These are phyloP conservation scores for Beauveria sp. DNA, from an alignment of 2,329 filamentous ascomycete species.

Conservation along the genomic window DNA sequence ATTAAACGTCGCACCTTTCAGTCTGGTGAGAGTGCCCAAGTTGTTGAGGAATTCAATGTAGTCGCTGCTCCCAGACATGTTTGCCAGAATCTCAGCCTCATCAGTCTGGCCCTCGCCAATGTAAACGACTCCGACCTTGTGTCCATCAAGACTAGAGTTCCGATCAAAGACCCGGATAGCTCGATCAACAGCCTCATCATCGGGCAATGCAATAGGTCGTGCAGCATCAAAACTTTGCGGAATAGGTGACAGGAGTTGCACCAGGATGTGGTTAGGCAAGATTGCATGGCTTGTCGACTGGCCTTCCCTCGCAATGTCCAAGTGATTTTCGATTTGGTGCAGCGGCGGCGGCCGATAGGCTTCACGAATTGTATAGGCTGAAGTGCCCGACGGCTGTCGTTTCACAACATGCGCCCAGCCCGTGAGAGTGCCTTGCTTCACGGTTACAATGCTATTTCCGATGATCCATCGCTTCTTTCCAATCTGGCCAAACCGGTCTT, in stretches of 20 bases:
- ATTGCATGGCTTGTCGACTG: constrained; percentile 51
- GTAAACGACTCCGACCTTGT: constrained; percentile 93
- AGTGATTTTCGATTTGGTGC: constrained; percentile 43
- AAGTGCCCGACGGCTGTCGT: constrained; percentile 62
- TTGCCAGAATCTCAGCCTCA: constrained; percentile 79
- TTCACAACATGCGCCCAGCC: constrained; percentile 66
- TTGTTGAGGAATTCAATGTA: constrained; percentile 80
- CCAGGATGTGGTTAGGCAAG: constrained; percentile 65
- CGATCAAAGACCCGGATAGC: constrained; percentile 78
- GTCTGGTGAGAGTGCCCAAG: constrained; percentile 70
- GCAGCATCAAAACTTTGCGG: constrained; percentile 50
- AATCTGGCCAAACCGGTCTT: constrained; percentile 57
- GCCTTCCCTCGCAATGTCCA: constrained; percentile 41
- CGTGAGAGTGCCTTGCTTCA: constrained; percentile 60
- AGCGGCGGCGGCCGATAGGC: constrained; percentile 50
- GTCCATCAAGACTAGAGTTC: constrained; percentile 83
- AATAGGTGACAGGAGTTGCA: constrained; percentile 59
- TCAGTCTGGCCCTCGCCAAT: constrained; percentile 78
- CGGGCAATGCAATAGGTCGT: constrained; percentile 69
- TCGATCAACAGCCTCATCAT: constrained; percentile 60
- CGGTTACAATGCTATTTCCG: constrained; percentile 65
- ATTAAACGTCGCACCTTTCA: constrained; percentile 82
- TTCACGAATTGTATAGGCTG: constrained; percentile 51
- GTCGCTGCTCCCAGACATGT: constrained; percentile 77
- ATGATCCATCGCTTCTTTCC: constrained; percentile 63